Conservation (phyloP, 768 basidiomycete species). For the Lactarius hengduanensis region DNA sequence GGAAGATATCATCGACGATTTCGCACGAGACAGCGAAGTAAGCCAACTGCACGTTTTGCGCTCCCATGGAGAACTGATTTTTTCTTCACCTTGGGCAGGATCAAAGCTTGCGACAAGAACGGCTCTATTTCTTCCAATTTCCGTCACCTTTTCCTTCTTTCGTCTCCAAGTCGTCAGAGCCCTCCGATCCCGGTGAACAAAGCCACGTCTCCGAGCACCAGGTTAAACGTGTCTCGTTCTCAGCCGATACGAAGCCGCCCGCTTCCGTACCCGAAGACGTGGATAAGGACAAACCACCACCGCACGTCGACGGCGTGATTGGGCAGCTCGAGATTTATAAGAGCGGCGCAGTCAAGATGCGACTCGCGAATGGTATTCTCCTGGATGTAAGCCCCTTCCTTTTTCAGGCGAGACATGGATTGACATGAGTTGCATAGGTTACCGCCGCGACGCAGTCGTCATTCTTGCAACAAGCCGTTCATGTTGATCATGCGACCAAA, state of each 20-base stretch:
- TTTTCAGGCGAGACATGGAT: background rate
- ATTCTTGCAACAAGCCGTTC: slow-evolving; percentile 85
- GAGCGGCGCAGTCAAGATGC: slow-evolving; percentile 85
- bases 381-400: slow-evolving; percentile 63
- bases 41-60: slow-evolving; percentile 9
- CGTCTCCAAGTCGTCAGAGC: slow-evolving; percentile 38
- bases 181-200: slow-evolving; percentile 31
- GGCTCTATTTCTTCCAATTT: slow-evolving; percentile 88
- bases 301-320: slow-evolving; percentile 66
- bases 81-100: slow-evolving; percentile 41
- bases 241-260: slow-evolving; percentile 55
- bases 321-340: slow-evolving; percentile 84
- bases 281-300: slow-evolving; percentile 29
- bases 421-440: slow-evolving; percentile 47
- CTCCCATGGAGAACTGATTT: slow-evolving; percentile 4
- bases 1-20: slow-evolving; percentile 76
- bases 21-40: slow-evolving; percentile 49
- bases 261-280: slow-evolving; percentile 36
- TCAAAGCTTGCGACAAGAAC: slow-evolving; percentile 53
- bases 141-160: slow-evolving; percentile 83
- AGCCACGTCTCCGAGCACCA: slow-evolving; percentile 24
- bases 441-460: slow-evolving; percentile 79
- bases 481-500: slow-evolving; percentile 60
- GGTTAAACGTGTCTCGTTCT: slow-evolving; percentile 63
- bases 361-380: slow-evolving; percentile 74